phyloP scores from a whole-genome alignment of 495 filamentous ascomycete species.

The Penicillium steckii region DNA sequence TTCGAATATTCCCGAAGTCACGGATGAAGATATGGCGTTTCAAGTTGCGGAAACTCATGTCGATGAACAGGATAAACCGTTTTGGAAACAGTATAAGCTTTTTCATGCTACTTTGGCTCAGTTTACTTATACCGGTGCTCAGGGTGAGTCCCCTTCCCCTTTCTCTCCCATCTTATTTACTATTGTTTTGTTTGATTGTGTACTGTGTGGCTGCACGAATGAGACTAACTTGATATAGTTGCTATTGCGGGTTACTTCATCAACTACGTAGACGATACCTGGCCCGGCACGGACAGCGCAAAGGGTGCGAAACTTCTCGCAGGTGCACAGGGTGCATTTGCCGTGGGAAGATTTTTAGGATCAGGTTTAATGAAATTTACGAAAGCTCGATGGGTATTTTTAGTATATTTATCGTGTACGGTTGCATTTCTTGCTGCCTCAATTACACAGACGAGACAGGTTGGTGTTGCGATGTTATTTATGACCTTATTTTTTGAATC shows the following conservation, averaged over 20 bases:
- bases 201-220: background rate
- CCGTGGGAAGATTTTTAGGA: conserved; percentile 53
- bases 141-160: conserved; percentile 35
- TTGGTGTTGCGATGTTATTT: conserved; percentile 53
- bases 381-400: conserved; percentile 51
- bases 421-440: conserved; percentile 43
- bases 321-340: conserved; percentile 55
- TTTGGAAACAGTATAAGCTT: conserved; percentile 53
- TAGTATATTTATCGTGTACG: conserved; percentile 37
- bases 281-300: conserved; percentile 32
- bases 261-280: conserved; percentile 50
- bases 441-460: conserved; percentile 32
- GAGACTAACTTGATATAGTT: conserved; percentile 35
- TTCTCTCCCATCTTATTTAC: too few relatives aligned
- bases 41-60: conserved; percentile 46
- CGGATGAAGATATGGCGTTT: conserved; percentile 56
- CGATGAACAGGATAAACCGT: conserved; percentile 42
- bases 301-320: conserved; percentile 54
- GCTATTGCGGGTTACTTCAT: conserved; percentile 67
- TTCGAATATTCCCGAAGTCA: conserved; percentile 53
- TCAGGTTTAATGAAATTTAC: conserved; percentile 51
- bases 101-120: conserved; percentile 65
- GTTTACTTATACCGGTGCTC: conserved; percentile 72
- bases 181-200: too few relatives aligned
- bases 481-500: conserved; percentile 61